Conservation (phyloP, 1,284 basidiomycete species). For the Entoloma clypeatum region DNA sequence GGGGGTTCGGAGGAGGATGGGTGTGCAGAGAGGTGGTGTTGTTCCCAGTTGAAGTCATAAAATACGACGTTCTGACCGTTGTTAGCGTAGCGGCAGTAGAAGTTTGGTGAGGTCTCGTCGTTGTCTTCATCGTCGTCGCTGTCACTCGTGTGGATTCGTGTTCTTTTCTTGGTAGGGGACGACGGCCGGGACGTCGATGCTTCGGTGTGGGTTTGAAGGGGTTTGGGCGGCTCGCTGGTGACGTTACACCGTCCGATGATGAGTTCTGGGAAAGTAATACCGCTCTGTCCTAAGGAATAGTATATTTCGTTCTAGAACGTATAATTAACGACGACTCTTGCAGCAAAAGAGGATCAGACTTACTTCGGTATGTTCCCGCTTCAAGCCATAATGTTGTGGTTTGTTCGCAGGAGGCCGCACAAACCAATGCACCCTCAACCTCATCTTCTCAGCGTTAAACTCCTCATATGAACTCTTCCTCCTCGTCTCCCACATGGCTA, state of each 20-base stretch:
- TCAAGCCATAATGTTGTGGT: slow-evolving; percentile 52
- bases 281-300: slow-evolving; percentile 49
- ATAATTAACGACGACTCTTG: neutral
- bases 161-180: slow-evolving; percentile 16
- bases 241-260: slow-evolving; percentile 53
- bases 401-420: slow-evolving; percentile 58
- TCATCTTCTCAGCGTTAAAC: slow-evolving; percentile 35
- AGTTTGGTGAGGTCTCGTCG: slow-evolving; percentile 26
- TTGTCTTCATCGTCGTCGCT: slow-evolving; percentile 15
- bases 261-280: slow-evolving; percentile 44
- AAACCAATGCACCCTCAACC: slow-evolving; percentile 69
- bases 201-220: slow-evolving; percentile 12
- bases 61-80: slow-evolving; percentile 57
- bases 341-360: slow-evolving; percentile 19
- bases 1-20: slow-evolving; percentile 12
- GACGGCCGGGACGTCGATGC: slow-evolving; percentile 16
- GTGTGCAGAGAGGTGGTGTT: slow-evolving; percentile 40
- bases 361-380: slow-evolving; percentile 55
- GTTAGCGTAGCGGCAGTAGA: slow-evolving; percentile 59
- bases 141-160: slow-evolving; percentile 11
- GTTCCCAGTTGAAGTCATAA: slow-evolving; percentile 58
- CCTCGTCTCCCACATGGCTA: slow-evolving; percentile 61
- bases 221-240: slow-evolving; percentile 25
- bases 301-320: slow-evolving; percentile 64
- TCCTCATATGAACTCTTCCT: slow-evolving; percentile 18